Conservation (phyloP, 257 asterid genomes). For the Lantana camara region DNA sequence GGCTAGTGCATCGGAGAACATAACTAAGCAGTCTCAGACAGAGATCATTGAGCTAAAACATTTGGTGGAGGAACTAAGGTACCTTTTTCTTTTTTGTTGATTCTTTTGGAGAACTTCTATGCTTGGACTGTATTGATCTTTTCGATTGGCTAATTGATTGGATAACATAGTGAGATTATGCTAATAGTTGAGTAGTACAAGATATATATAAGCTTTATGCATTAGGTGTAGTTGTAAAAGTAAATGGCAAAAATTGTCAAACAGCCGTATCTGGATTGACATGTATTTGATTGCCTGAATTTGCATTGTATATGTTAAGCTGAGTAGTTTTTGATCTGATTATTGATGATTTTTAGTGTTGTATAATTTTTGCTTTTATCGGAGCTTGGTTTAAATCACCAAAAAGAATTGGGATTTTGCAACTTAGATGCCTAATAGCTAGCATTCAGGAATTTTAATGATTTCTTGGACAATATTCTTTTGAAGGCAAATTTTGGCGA, state of each 20-base stretch:
- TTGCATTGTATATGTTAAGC: background rate
- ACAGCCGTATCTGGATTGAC: background rate
- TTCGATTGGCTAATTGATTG: constrained; percentile 18
- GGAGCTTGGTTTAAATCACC: too few species aligned
- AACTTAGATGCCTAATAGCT: too few species aligned
- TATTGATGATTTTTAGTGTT: too few species aligned
- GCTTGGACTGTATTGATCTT: background rate
- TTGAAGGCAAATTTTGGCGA: too few species aligned
- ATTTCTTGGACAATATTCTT: too few species aligned
- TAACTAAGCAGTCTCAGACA: constrained; percentile 90
- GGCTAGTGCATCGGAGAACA: constrained; percentile 95
- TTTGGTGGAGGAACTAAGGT: constrained; percentile 88
- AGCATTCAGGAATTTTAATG: too few species aligned
- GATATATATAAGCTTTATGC: background rate
- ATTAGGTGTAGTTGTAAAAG: background rate
- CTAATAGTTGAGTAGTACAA: background rate
- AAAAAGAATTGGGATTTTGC: too few species aligned
- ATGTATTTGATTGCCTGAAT: background rate
- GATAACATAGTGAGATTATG: constrained; percentile 19
- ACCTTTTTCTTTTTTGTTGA: constrained; percentile 23
- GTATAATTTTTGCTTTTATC: too few species aligned
- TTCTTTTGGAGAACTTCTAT: background rate
- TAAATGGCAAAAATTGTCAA: background rate
- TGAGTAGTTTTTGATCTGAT: too few species aligned
- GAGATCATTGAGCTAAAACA: constrained; percentile 97